Base-by-base conservation (phyloP, 2,329 filamentous ascomycete species). In the Exutisphaerella laricina region DNA sequence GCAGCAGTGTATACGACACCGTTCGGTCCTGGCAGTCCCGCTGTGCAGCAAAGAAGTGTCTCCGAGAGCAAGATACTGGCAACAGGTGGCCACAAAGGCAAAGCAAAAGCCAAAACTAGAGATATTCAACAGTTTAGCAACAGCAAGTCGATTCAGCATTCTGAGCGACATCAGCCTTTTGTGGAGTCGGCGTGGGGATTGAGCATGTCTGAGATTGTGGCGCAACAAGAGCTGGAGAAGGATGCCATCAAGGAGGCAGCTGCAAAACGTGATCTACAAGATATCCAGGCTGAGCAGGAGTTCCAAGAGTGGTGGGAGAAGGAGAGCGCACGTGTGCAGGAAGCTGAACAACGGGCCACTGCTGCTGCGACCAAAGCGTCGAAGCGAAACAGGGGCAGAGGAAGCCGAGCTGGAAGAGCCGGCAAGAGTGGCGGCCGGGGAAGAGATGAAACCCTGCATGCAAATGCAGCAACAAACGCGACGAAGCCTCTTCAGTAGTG, bases 251-350 rank as follows among this genome's bases (percentile, higher is more conserved):
- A 80, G 40, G 89, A 95, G 61, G 87, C 88, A 1, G 82, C 82
- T 8, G 86, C 88, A 2, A 96, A 94, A 67, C 78, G 90, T 43
- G 92, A 86, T 50, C 69, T 98, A 21, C 82, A 94, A 59, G 92
- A 97, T 50, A 98, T 98, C 46, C 92, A 98, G 63, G 81, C 92
- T 53, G 92, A 98, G 66, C 92, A 98, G 61, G 88, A 88, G 39
- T 98, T 98, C 62, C 87, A 96, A 61, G 82, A 94, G 62, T 95
- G 89, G 88, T 95, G 88, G 88, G 87, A 94, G 53, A 81, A 85
- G 49, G 89, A 95, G 64, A 88, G 82, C 56, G 75, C 75, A 46
- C 74, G 85, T 20, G 78, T 84, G 26, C 57, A 61, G 37, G 60
- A 62, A 38, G 57, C 49, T 2, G 56, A 58, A 40, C 47, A 48